Evolutionary conservation across 495 filamentous ascomycete species (phyloP).

Genomic region (Penicillium steckii): DNA sequence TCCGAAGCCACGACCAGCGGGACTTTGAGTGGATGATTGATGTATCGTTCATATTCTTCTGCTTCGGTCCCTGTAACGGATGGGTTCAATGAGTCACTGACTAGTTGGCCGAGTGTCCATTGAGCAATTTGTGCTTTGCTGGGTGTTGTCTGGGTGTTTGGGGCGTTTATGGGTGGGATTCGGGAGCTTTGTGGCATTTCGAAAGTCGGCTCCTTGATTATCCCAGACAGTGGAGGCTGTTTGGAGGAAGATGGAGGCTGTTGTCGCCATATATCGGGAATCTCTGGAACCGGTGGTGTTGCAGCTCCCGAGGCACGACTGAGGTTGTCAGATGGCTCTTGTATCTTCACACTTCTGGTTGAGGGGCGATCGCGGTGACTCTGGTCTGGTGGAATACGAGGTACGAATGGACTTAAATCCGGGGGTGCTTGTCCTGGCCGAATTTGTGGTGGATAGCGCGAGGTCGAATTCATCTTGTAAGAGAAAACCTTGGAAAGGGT

Average conservation of each 20-base stretch:
- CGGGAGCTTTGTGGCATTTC: slow-evolving; percentile 15
- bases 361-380: slow-evolving; percentile 38
- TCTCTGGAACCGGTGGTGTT: slow-evolving; percentile 6
- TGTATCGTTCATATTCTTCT: slow-evolving; percentile 86
- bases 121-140: slow-evolving; percentile 71
- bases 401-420: slow-evolving; percentile 81
- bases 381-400: slow-evolving; percentile 54
- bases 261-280: slow-evolving; percentile 22
- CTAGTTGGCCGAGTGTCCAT: slow-evolving; percentile 84
- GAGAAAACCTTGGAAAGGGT: slow-evolving; percentile 87
- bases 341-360: slow-evolving; percentile 44
- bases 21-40: slow-evolving; percentile 84
- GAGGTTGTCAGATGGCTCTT: slow-evolving; percentile 31
- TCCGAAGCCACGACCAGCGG: slow-evolving; percentile 83
- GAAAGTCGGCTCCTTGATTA: slow-evolving; percentile 45
- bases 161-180: slow-evolving; percentile 25
- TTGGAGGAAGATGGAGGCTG: slow-evolving; percentile 35
- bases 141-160: slow-evolving; percentile 22
- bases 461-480: slow-evolving; percentile 83
- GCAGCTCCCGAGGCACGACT: slow-evolving; percentile 1
- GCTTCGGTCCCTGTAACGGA: slow-evolving; percentile 70
- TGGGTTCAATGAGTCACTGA: slow-evolving; percentile 76
- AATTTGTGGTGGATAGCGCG: slow-evolving; percentile 70
- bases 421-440: slow-evolving; percentile 65
- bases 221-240: slow-evolving; percentile 30